Conservation (phyloP, 345 rosid genomes). For the Jatropha curcas region DNA sequence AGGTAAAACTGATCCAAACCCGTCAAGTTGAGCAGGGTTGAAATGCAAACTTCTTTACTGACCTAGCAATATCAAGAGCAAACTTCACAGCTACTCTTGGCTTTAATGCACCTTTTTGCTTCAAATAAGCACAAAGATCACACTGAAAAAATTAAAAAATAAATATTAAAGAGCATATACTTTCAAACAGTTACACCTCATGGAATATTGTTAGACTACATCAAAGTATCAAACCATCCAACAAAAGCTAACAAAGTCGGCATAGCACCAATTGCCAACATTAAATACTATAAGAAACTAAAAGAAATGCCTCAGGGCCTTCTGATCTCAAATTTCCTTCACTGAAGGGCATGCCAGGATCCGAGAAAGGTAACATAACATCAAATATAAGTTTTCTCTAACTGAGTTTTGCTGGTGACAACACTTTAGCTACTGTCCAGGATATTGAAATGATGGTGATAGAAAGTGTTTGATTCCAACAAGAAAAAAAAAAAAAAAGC, state of each 20-base stretch:
- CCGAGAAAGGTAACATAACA: not conserved
- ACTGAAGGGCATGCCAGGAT: not conserved
- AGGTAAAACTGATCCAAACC: too few species aligned
- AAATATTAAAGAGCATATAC: not conserved
- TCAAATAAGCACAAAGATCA: constrained; percentile 70
- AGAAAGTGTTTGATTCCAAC: too few species aligned
- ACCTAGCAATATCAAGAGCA: constrained; percentile 88
- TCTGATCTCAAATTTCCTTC: not conserved
- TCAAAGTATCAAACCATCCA: not conserved
- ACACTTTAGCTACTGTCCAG: too few species aligned
- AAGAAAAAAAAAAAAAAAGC: too few species aligned
- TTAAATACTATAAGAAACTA: not conserved
- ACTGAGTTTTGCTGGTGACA: too few species aligned
- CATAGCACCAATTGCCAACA: not conserved
- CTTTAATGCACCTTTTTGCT: constrained; percentile 57
- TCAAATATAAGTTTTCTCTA: too few species aligned
- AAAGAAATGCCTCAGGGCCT: not conserved
- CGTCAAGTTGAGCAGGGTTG: too few species aligned
- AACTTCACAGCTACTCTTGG: constrained; percentile 68
- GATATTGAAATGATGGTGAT: too few species aligned
- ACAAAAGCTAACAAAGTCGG: not conserved
- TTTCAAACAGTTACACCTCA: not conserved
- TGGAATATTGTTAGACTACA: not conserved
- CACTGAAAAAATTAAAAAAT: constrained; percentile 51
- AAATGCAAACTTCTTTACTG: constrained; percentile 13